Percentiles rank a stretch among this genome's conserved stretches.
Conservation (phyloP, 2,329 filamentous ascomycete genomes). For the Phoma herbarum region DNA sequence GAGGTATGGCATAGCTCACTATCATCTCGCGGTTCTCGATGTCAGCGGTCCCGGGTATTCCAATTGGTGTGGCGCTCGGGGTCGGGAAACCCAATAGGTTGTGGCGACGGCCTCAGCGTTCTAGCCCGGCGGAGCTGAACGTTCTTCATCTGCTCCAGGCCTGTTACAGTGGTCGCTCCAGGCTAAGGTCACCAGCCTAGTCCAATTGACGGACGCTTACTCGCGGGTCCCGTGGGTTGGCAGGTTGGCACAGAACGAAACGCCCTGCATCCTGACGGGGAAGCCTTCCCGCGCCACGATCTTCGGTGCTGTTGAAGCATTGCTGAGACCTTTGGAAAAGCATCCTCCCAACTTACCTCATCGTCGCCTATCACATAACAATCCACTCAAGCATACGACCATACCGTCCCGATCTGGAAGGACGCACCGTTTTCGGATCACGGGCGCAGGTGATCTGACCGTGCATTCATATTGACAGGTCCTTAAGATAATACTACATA, state of each 20-base stretch:
- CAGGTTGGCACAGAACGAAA: slow-evolving; percentile 17
- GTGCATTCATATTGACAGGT: neutral
- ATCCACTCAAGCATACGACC: neutral
- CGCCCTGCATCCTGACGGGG: slow-evolving; percentile 12
- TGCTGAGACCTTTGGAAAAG: slow-evolving; percentile 12
- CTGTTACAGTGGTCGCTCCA: slow-evolving; percentile 18
- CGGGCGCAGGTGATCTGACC: slow-evolving; percentile 5
- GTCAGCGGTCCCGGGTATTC: slow-evolving; percentile 9
- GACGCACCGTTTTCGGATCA: neutral
- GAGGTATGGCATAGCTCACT: neutral
- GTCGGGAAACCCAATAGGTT: slow-evolving; percentile 8
- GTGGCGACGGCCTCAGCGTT: slow-evolving; percentile 12
- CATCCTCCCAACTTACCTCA: slow-evolving; percentile 12
- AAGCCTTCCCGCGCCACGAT: slow-evolving; percentile 17
- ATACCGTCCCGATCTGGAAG: neutral
- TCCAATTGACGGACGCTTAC: slow-evolving; percentile 2
- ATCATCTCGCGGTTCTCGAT: slow-evolving; percentile 3
- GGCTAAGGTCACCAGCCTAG: slow-evolving; percentile 4
- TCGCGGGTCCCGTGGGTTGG: slow-evolving; percentile 7
- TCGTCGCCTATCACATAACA: neutral
- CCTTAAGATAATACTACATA: neutral
- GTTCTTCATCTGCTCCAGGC: slow-evolving; percentile 1
- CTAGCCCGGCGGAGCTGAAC: slow-evolving; percentile 6
- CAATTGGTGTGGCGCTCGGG: slow-evolving; percentile 18
- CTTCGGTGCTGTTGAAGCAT: no score